Base-by-base conservation (phyloP, 164 flowering plant genomes). In the Saururus chinensis region DNA sequence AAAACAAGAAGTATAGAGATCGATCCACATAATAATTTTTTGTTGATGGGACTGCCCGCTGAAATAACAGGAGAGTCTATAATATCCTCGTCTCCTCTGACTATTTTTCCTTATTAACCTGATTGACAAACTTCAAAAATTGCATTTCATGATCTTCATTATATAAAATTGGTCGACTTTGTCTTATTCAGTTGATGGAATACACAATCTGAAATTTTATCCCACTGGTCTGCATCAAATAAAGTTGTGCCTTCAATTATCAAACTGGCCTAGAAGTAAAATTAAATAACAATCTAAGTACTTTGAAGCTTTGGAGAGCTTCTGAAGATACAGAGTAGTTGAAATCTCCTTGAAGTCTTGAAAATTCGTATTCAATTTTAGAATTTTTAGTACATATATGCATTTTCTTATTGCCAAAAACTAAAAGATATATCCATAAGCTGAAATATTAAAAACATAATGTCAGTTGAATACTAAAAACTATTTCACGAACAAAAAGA, bases 391-490 rank as follows among this genome's bases (percentile, higher is more conserved):
- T 59, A 22, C 11, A 21, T 1, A 42, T 8, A 59, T 40, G 62
- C 9, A 41, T 9, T 17, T 59, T 10, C 62, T 12, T 41, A n/a
- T n/a, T 30, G 61, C 24, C 61, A 59, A 59, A 59, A 59, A 59
- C 61, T 59, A 57, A 35, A 35, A 24, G 21, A 23, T 14, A 55
- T 10, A 37, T 16, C 5, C 1, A 35, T 57, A 17, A 57, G 60
- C n/a, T 11, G 49, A 12, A 20, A 14, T 20, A 9, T 2, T 37
- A 12, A 19, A 59, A 42, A 20, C n/a, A 20, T 48, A 4, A 57
- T 19, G 45, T 30, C 37, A 30, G 6, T 30, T 30, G 6, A 30
- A 2, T 2, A 30, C 37, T 2, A 2, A 30, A 2, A 30, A 30
- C 6, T 30, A 30, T 2, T 6, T 30, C 6, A 30, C 6, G 6